Evolutionary conservation across 1,284 basidiomycete genomes (phyloP), one percentile per base, ranked within the genome.

Genomic region (Cutaneotrichosporon cutaneum): DNA sequence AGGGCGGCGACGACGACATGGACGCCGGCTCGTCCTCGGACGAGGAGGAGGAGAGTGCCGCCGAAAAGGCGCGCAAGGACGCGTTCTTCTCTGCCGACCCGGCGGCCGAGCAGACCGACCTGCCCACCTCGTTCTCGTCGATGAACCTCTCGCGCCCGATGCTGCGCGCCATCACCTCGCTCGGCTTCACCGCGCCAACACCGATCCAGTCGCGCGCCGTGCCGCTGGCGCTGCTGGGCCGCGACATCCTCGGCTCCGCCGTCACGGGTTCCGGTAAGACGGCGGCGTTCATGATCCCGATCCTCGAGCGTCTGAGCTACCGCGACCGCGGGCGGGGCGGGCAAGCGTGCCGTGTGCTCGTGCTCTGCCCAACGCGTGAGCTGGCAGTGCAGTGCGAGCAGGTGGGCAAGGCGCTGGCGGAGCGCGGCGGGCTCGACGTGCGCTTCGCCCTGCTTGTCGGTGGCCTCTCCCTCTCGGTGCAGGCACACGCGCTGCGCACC

Each of bases 201-300:
- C 95, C 95, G 0, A 98, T 99, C 58, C 94, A 99, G 80, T 86
- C 90, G 1, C 88, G 90, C 53, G 89, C 94, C 8, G 92, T 99
- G 56, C 94, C 94, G 13, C 87, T 94, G 51, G 94, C 92, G 27
- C 85, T 99, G 16, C 81, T 94, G 18, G 95, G 95, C 58, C 94
- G 96, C 73, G 94, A 98, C 77, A 86, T 98, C 45, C 93, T 99
- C 56, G 95, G 94, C 45, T 90, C 87, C 63, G 94, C 95, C 21
- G 91, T 95, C 13, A 98, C 94, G 11, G 94, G 94, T 66, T 95
- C 92, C 5, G 94, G 94, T 67, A 98, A 98, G 82, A 98, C 94
- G 1, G 94, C 92, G 11, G 94, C 95, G 11, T 98, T 97, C 81
- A 89, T 90, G 75, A 88, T 98, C 64, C 94, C 94, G 45, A 90